Percentiles rank a stretch among this genome's conserved stretches.
These are phyloP conservation scores for Claviceps spartinae DNA, from an alignment of 2,329 filamentous ascomycete genomes.

Conservation along the genomic window DNA sequence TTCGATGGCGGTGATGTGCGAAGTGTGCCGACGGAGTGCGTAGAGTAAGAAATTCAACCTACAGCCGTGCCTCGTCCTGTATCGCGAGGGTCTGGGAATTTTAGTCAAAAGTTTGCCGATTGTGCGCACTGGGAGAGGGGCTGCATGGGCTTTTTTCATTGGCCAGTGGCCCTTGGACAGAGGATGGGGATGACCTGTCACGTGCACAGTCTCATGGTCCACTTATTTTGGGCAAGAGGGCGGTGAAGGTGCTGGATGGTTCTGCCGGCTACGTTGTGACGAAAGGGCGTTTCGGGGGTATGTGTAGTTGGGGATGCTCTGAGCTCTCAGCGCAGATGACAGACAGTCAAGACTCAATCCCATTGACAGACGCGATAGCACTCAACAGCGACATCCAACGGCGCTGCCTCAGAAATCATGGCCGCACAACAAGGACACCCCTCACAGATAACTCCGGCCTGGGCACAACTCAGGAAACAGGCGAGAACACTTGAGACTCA, in stretches of 20 bases:
- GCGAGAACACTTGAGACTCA: constrained; percentile 80
- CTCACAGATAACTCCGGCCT: constrained; percentile 47
- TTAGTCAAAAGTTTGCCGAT: constrained; percentile 22
- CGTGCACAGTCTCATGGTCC: constrained; percentile 12
- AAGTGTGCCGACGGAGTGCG: constrained; percentile 27
- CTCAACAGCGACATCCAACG: background rate
- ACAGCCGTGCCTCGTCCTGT: constrained; percentile 20
- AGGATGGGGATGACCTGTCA: constrained; percentile 7
- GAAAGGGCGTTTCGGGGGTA: background rate
- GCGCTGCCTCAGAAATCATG: constrained; percentile 24
- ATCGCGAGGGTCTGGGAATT: constrained; percentile 22
- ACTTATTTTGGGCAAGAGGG: background rate
- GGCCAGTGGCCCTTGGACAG: background rate
- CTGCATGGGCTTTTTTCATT: constrained; percentile 1
- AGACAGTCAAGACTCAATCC: background rate
- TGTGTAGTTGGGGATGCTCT: background rate
- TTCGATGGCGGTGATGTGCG: constrained; percentile 25
- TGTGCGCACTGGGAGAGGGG: constrained; percentile 10
- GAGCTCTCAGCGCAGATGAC: background rate
- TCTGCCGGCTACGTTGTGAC: background rate
- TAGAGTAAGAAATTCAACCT: constrained; percentile 20
- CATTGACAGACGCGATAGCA: too few species aligned
- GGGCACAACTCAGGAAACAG: constrained; percentile 90
- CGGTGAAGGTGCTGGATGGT: background rate
- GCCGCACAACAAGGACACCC: constrained; percentile 18